Evolutionary conservation across 2,329 filamentous ascomycete species (phyloP), one percentile per base, ranked within the genome.

Genomic region (Fusarium illudens): DNA sequence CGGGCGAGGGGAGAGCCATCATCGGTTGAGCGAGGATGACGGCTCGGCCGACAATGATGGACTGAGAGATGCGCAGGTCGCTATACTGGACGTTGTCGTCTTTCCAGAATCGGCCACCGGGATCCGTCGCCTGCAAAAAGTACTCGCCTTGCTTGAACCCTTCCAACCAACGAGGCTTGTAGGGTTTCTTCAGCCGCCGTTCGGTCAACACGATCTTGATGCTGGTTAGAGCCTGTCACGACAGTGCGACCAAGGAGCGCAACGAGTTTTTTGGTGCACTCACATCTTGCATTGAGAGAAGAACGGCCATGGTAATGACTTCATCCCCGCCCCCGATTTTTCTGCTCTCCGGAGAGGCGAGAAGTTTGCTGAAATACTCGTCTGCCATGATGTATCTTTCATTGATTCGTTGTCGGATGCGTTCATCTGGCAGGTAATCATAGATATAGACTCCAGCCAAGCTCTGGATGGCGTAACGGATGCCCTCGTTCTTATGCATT

Each of bases 361-460:
- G 72, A 27, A 80, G 67, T 6, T 63, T 48, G 13, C 67, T 72
- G 25, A 80, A 71, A 5, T 78, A 75, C 4, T 60, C 29, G 37
- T 79, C 77, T 4, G 78, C 77, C 17, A 65, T 54, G 11, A 46
- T 37, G 58, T 79, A 80, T 19, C 74, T 73, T 11, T 75, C 56
- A 42, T 80, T 80, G 53, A 80, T 76, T 12, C 75, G 72, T 10
- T 67, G 67, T 15, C 74, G 72, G 12, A 81, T 68, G 6, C 62
- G 62, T 9, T 78, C 73, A 27, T 75, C 67, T 1, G 79, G 79
- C 15, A 76, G 58, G 32, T 81, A 82, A 58, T 82, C 80, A 58
- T 80, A 79, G 6, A 82, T 78, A 29, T 82, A 82, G 1, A 80
- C 76, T 2, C 79, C 79, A 3, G 79, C 78, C 3, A 82, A 71